These are phyloP conservation scores for Colletotrichum horii DNA, from an alignment of 2,329 filamentous ascomycete species.

Conservation along the genomic window DNA sequence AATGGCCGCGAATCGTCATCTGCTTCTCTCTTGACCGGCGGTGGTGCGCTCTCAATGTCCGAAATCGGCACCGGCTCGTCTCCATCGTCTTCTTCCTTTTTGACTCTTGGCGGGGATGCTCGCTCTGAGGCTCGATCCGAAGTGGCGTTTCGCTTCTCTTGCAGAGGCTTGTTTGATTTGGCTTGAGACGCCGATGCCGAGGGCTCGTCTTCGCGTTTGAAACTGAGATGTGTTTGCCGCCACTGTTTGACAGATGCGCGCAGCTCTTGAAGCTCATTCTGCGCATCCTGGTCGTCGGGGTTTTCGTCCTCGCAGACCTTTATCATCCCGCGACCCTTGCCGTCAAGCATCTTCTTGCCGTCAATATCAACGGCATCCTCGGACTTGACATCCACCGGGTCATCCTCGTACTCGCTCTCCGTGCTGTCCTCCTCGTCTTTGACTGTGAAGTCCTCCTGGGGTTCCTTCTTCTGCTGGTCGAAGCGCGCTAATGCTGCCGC, in stretches of 20 bases:
- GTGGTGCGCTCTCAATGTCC: background rate
- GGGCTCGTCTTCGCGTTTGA: slow-evolving; percentile 1
- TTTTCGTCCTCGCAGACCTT: slow-evolving; percentile 77
- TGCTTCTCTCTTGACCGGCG: slow-evolving; percentile 1
- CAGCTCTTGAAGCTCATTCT: slow-evolving; percentile 73
- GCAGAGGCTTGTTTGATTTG: background rate
- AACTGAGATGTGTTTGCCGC: slow-evolving; percentile 16
- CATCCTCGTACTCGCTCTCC: slow-evolving; percentile 54
- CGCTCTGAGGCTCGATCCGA: background rate
- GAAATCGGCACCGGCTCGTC: background rate
- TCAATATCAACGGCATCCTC: slow-evolving; percentile 68
- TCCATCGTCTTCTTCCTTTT: background rate
- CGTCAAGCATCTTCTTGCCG: slow-evolving; percentile 68
- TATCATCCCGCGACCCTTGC: slow-evolving; percentile 70
- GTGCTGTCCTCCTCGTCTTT: slow-evolving; percentile 39
- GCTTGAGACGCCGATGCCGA: background rate
- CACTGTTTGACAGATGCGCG: slow-evolving; percentile 41
- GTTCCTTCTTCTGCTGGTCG: slow-evolving; percentile 61
- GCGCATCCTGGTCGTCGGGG: slow-evolving; percentile 57
- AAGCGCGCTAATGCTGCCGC: slow-evolving; percentile 80
- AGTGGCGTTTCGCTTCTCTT: background rate
- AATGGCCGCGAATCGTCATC: background rate
- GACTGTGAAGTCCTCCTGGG: slow-evolving; percentile 37
- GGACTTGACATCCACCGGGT: slow-evolving; percentile 40
- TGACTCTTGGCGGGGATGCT: background rate